Conservation (phyloP, 2,329 filamentous ascomycete genomes). For the Diaporthe ilicicola region DNA sequence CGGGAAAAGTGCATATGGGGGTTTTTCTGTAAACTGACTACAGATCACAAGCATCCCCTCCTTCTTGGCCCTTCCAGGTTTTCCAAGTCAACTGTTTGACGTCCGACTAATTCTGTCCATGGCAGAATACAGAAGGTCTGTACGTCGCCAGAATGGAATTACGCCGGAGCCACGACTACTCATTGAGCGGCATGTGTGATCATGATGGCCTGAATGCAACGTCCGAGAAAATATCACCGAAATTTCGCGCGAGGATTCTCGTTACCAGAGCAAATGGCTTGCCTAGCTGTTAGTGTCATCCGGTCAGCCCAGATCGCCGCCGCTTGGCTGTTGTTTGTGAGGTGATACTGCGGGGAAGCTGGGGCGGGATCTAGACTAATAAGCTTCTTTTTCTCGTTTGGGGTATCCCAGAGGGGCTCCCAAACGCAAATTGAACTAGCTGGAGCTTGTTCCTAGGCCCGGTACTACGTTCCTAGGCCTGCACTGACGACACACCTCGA, state of each 20-base stretch:
- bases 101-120: too few species aligned
- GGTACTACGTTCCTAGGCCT: not conserved
- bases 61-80: too few species aligned
- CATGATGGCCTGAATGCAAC: not conserved
- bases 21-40: not conserved
- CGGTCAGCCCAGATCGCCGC: slow-evolving; percentile 18
- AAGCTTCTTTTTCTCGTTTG: not conserved
- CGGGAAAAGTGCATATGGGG: too few species aligned
- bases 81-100: not conserved
- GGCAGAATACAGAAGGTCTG: not conserved
- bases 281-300: not conserved
- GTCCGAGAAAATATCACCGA: slow-evolving; percentile 2
- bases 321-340: not conserved
- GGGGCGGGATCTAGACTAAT: not conserved
- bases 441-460: not conserved
- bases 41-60: too few species aligned
- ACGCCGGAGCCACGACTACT: not conserved
- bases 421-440: not conserved
- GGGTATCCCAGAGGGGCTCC: slow-evolving; percentile 1
- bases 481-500: not conserved
- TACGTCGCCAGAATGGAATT: not conserved
- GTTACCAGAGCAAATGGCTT: not conserved
- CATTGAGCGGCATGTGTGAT: not conserved
- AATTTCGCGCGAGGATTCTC: not conserved
- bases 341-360: slow-evolving; percentile 1